These are phyloP conservation scores for Metarhizium humberi DNA, from an alignment of 2,329 filamentous ascomycete genomes.

Conservation along the genomic window DNA sequence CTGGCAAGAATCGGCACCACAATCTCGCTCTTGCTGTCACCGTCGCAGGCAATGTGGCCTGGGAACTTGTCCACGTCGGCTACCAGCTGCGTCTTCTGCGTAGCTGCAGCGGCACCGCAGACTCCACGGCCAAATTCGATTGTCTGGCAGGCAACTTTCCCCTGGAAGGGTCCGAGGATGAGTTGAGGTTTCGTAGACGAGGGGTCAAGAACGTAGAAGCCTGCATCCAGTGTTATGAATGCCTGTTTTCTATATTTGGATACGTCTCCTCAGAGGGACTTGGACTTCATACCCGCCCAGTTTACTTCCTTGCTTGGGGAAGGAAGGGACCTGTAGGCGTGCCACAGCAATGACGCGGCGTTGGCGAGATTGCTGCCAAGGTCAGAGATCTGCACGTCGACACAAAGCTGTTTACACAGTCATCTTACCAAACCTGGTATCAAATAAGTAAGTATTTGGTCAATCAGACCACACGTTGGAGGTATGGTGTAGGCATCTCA, in stretches of 20 bases:
- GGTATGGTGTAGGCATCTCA: slow-evolving; percentile 28
- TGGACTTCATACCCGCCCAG: slow-evolving; percentile 53
- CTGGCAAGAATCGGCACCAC: slow-evolving; percentile 60
- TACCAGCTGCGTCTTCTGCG: slow-evolving; percentile 53
- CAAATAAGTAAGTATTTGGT: background rate
- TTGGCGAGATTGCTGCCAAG: slow-evolving; percentile 63
- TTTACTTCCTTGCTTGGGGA: slow-evolving; percentile 59
- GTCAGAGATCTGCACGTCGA: background rate
- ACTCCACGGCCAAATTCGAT: slow-evolving; percentile 68
- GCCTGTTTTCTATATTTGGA: background rate
- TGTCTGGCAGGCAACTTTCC: slow-evolving; percentile 70
- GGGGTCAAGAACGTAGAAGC: slow-evolving; percentile 64
- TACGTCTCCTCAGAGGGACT: background rate
- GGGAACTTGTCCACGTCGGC: slow-evolving; percentile 65
- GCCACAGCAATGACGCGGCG: slow-evolving; percentile 66
- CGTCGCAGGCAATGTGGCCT: slow-evolving; percentile 76
- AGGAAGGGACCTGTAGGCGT: slow-evolving; percentile 65
- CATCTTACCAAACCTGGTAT: slow-evolving; percentile 13
- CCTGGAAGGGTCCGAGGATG: slow-evolving; percentile 72
- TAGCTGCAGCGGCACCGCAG: slow-evolving; percentile 60
- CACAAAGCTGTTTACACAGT: background rate
- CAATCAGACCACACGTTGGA: background rate
- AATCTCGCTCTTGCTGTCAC: slow-evolving; percentile 67
- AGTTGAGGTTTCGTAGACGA: slow-evolving; percentile 38
- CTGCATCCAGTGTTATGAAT: slow-evolving; percentile 24